Evolutionary conservation across 441 rosid species (phyloP).

Genomic region (Syzygium malaccense): DNA sequence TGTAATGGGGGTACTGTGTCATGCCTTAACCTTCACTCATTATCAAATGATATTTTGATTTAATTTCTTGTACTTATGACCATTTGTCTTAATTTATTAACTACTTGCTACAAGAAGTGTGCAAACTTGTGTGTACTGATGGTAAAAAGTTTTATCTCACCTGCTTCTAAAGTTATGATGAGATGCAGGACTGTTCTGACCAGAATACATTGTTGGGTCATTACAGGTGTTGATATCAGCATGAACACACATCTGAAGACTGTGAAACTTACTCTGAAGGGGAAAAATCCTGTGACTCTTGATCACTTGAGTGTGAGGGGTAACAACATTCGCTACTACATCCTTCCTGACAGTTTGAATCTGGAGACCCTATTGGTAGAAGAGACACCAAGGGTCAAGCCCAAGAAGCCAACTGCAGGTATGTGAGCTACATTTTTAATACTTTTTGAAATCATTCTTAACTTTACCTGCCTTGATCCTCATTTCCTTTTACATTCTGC

Average conservation of each 20-base stretch:
- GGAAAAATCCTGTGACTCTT: constrained; percentile 80
- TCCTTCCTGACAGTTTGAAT: constrained; percentile 95
- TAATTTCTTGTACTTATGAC: neutral
- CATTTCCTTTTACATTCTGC: neutral
- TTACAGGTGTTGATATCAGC: constrained; percentile 86
- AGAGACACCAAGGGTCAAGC: constrained; percentile 91
- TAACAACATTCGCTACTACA: constrained; percentile 89
- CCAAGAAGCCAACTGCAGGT: constrained; percentile 96
- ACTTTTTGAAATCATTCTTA: neutral
- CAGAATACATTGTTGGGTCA: neutral
- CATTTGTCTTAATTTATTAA: neutral
- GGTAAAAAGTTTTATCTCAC: neutral
- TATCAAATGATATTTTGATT: neutral
- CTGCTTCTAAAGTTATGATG: neutral
- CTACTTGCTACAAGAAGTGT: neutral
- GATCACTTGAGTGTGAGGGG: constrained; percentile 97
- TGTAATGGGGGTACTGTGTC: neutral
- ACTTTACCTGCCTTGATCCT: neutral
- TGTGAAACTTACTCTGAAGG: constrained; percentile 88
- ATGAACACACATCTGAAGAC: constrained; percentile 96
- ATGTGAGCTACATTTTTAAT: constrained; percentile 1
- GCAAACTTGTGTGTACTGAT: neutral
- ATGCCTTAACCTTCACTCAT: neutral
- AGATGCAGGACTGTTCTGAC: neutral
- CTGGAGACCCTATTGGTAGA: constrained; percentile 93